A percentile compares a stretch with the other conserved stretches of the same genome.
Conservation (phyloP, 768 basidiomycete genomes). For the Russula olivacea region DNA sequence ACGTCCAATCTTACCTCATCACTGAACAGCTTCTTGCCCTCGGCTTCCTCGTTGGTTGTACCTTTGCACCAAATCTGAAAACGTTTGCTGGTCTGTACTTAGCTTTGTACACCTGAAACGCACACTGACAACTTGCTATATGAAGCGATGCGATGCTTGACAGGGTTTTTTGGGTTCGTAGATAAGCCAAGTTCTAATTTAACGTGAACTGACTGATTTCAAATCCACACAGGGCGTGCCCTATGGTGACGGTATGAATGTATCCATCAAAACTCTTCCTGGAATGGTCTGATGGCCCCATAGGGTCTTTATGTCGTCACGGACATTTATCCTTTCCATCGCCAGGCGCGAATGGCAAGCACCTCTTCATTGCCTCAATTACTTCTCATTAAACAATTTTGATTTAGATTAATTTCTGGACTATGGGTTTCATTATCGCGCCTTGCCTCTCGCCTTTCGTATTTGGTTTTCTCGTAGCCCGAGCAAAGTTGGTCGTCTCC, state of each 20-base stretch:
- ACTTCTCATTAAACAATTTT: background rate
- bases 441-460: slow-evolving; percentile 60
- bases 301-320: slow-evolving; percentile 57
- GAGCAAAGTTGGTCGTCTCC: slow-evolving; percentile 34
- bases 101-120: slow-evolving; percentile 23
- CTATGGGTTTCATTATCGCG: slow-evolving; percentile 65
- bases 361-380: background rate
- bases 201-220: background rate
- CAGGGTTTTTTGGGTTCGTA: slow-evolving; percentile 49
- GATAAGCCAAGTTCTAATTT: background rate
- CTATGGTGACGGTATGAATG: slow-evolving; percentile 47
- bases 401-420: slow-evolving; percentile 58
- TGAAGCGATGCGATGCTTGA: slow-evolving; percentile 53
- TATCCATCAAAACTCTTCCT: background rate
- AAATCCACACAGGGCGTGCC: slow-evolving; percentile 39
- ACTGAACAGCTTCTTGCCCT: slow-evolving; percentile 44
- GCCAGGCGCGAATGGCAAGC: slow-evolving; percentile 56
- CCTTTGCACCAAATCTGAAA: slow-evolving; percentile 50
- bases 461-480: slow-evolving; percentile 62
- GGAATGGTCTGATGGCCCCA: background rate
- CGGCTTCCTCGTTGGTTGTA: slow-evolving; percentile 53
- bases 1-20: background rate
- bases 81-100: slow-evolving; percentile 48
- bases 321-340: slow-evolving; percentile 63
- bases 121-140: background rate